Evolutionary conservation across 2,329 filamentous ascomycete species (phyloP).

Genomic region (Aureobasidium vineae): DNA sequence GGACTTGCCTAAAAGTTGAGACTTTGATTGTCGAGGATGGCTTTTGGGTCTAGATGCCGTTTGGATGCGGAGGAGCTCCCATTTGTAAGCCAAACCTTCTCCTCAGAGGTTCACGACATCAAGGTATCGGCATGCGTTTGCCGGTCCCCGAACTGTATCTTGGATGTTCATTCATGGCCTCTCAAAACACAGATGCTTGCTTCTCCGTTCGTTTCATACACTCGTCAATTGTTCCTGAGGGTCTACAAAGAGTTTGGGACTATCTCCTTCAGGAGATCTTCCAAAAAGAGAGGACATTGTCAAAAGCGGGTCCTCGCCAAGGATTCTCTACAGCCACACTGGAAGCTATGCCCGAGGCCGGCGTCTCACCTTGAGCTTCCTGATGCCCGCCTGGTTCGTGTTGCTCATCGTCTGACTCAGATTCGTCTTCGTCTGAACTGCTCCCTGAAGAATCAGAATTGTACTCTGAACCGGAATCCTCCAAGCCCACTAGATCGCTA

Average conservation of each 20-base stretch:
- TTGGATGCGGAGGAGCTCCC: conserved; percentile 14
- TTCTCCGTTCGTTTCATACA: not conserved
- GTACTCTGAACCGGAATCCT: not conserved
- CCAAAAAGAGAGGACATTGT: conserved; percentile 20
- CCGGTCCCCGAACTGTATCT: not conserved
- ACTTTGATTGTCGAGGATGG: not conserved
- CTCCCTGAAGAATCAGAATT: not conserved
- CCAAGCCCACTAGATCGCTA: not conserved
- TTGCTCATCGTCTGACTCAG: not conserved
- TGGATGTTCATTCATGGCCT: not conserved
- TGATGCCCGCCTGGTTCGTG: not conserved
- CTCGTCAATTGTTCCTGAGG: not conserved
- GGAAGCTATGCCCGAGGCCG: not conserved
- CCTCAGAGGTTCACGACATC: conserved; percentile 14
- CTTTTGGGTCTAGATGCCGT: conserved; percentile 2
- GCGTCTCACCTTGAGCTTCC: not conserved
- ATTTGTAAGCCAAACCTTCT: conserved; percentile 22
- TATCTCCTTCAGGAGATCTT: not conserved
- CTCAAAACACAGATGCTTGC: too few relatives aligned
- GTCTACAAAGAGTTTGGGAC: not conserved
- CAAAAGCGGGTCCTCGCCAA: conserved; percentile 22
- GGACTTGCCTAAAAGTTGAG: conserved; percentile 10
- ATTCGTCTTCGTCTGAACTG: not conserved
- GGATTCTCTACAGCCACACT: not conserved
- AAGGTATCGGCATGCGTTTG: conserved; percentile 6